A percentile compares a stretch with the other conserved stretches of the same genome.
These are phyloP conservation scores for Amanita jacksonii DNA, from an alignment of 768 basidiomycete genomes.

Conservation along the genomic window DNA sequence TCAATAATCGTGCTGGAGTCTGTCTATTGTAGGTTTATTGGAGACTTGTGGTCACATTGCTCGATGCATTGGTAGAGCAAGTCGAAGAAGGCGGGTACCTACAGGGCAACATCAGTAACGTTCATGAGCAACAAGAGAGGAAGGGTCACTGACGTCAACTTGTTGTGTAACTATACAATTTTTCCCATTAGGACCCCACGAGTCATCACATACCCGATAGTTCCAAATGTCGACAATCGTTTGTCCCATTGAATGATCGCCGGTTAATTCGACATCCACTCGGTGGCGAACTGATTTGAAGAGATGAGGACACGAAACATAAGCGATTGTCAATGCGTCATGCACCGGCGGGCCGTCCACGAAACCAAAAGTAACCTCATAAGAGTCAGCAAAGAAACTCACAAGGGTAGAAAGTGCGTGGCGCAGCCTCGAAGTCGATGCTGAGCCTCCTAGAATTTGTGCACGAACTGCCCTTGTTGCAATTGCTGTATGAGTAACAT, in stretches of 20 bases:
- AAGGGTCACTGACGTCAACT: slow-evolving; percentile 45
- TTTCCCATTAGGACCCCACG: slow-evolving; percentile 66
- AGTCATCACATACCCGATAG: slow-evolving; percentile 47
- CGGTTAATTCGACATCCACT: slow-evolving; percentile 75
- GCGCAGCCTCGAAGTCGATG: slow-evolving; percentile 40
- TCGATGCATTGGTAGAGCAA: slow-evolving; percentile 52
- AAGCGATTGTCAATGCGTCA: slow-evolving; percentile 76
- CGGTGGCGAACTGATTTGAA: slow-evolving; percentile 57
- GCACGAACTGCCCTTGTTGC: slow-evolving; percentile 47
- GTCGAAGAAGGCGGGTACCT: slow-evolving; percentile 61
- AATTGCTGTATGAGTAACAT: slow-evolving; percentile 82
- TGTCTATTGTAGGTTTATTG: not conserved
- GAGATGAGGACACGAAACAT: slow-evolving; percentile 57
- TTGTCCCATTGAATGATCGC: slow-evolving; percentile 59
- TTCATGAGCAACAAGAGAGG: not conserved
- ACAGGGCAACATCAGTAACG: not conserved
- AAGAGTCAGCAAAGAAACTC: slow-evolving; percentile 61
- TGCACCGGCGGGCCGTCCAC: slow-evolving; percentile 81
- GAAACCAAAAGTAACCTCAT: slow-evolving; percentile 73
- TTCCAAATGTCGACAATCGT: slow-evolving; percentile 76
- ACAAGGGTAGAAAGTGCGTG: slow-evolving; percentile 69
- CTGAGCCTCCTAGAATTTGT: slow-evolving; percentile 36
- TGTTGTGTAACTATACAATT: slow-evolving; percentile 67
- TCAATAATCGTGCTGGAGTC: not conserved
- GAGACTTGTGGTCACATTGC: slow-evolving; percentile 35